A percentile compares a stretch with the other conserved stretches of the same genome.
Evolutionary conservation across 371 early-diverging fungal genomes (phyloP).

Genomic region (Zancudomyces culisetae): DNA sequence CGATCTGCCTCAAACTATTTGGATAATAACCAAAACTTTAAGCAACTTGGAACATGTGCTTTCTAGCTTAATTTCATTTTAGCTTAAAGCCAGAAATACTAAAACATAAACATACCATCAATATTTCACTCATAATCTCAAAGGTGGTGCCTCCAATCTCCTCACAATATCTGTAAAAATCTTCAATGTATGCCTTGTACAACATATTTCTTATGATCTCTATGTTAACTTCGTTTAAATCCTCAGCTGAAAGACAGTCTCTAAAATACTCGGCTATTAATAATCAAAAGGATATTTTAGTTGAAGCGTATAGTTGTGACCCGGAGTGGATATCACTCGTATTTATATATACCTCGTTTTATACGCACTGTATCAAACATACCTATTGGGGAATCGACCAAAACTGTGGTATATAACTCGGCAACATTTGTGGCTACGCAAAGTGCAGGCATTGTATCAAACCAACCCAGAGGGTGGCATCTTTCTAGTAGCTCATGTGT

Average conservation of each 20-base stretch:
- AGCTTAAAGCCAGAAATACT: neutral
- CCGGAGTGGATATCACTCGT: no score
- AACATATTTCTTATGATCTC: conserved; percentile 96
- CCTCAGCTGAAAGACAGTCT: conserved; percentile 87
- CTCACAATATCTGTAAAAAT: conserved; percentile 81
- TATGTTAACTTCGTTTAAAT: conserved; percentile 94
- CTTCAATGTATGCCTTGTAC: conserved; percentile 94
- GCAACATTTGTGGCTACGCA: conserved; percentile 90
- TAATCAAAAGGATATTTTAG: neutral
- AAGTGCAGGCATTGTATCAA: conserved; percentile 92
- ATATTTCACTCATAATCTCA: conserved; percentile 85
- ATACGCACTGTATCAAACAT: neutral
- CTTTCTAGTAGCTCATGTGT: conserved; percentile 78
- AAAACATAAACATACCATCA: conserved; percentile 18
- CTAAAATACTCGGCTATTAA: conserved; percentile 88
- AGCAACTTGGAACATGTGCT: neutral
- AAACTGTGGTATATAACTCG: conserved; percentile 86
- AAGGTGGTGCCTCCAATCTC: conserved; percentile 67
- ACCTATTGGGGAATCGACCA: conserved; percentile 77
- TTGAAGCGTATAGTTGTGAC: neutral
- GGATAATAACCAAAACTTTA: conserved; percentile 6
- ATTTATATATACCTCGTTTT: no score
- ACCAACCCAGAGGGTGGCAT: conserved; percentile 90
- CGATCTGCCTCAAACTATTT: conserved; percentile 91
- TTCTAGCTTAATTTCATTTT: neutral